Evolutionary conservation across 352 stramenopile species (phyloP).

Genomic region (Proteromonas lacertae): DNA sequence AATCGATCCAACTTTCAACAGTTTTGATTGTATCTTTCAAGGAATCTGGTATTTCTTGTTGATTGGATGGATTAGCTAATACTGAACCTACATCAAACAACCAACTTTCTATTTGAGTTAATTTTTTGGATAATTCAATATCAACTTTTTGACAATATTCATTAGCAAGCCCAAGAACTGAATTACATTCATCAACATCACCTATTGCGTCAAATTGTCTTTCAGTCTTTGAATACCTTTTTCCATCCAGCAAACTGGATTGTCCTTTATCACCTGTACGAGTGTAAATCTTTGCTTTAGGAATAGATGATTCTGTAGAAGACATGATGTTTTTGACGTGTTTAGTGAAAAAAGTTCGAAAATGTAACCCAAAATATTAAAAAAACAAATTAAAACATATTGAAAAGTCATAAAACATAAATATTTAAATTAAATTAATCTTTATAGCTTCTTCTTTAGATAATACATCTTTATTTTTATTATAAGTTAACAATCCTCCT

Average conservation of each 20-base stretch:
- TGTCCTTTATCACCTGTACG: not conserved
- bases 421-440: too few relatives aligned
- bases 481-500: too few relatives aligned
- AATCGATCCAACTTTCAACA: not conserved
- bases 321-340: too few relatives aligned
- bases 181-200: not conserved
- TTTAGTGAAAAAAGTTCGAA: too few relatives aligned
- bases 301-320: not conserved
- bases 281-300: slow-evolving; percentile 1
- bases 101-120: not conserved
- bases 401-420: too few relatives aligned
- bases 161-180: not conserved
- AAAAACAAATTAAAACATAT: too few relatives aligned
- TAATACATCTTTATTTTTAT: too few relatives aligned
- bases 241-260: not conserved
- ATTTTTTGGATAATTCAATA: not conserved
- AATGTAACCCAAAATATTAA: too few relatives aligned
- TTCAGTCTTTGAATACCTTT: not conserved
- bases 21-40: not conserved
- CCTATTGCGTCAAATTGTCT: not conserved
- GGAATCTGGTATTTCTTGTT: not conserved
- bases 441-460: too few relatives aligned
- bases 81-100: not conserved
- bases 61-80: not conserved
- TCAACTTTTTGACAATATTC: not conserved